Conservation (phyloP, 768 basidiomycete species). For the Termitomyces sp. region DNA sequence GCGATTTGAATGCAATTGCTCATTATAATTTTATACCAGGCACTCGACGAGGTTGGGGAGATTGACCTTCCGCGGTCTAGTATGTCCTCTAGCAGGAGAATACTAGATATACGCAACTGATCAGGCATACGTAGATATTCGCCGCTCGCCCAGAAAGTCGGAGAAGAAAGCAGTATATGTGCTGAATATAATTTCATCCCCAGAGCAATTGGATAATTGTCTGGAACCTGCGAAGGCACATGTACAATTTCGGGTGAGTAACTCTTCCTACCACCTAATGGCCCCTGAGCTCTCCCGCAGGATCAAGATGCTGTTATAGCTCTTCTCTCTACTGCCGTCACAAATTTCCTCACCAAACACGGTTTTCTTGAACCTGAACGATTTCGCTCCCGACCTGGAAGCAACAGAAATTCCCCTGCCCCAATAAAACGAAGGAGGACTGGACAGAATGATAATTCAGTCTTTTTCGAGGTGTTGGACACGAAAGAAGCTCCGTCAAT, state of each 20-base stretch:
- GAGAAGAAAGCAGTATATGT: slow-evolving; percentile 84
- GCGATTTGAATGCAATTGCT: not conserved
- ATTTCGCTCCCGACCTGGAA: slow-evolving; percentile 1
- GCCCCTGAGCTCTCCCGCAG: slow-evolving; percentile 27
- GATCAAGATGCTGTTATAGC: slow-evolving; percentile 49
- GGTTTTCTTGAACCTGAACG: slow-evolving; percentile 40
- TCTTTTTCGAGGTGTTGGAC: slow-evolving; percentile 24
- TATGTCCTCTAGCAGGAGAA: slow-evolving; percentile 18
- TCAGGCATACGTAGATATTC: slow-evolving; percentile 34
- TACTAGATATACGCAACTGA: slow-evolving; percentile 7
- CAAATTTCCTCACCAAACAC: slow-evolving; percentile 60
- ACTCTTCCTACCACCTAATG: not conserved
- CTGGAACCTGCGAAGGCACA: slow-evolving; percentile 73
- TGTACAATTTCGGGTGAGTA: slow-evolving; percentile 62
- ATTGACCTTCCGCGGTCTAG: slow-evolving; percentile 38
- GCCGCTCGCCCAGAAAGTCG: slow-evolving; percentile 72
- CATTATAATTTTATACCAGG: slow-evolving; percentile 33
- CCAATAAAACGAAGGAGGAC: slow-evolving; percentile 51
- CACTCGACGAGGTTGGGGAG: slow-evolving; percentile 62
- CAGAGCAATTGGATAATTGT: slow-evolving; percentile 66
- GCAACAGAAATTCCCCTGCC: slow-evolving; percentile 18
- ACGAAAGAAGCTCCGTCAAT: not conserved
- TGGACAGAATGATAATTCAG: slow-evolving; percentile 28
- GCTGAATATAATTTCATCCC: slow-evolving; percentile 66
- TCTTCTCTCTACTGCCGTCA: slow-evolving; percentile 55